Evolutionary conservation across 805 yeast genomes (phyloP).

Genomic region (Cyberlindnera mrakii): DNA sequence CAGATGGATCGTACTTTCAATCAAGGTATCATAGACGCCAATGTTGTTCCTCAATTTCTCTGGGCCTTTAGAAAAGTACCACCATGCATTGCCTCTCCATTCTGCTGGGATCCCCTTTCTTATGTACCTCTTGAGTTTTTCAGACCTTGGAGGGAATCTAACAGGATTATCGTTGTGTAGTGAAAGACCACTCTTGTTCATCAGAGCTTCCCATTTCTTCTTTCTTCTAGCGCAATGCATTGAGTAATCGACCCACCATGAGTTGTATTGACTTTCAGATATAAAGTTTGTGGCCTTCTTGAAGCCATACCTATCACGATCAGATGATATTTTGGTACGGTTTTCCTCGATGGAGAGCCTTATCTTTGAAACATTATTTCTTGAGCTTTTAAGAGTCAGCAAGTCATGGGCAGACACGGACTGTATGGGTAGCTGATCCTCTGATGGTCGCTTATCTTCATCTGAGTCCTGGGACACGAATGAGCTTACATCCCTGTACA

Average conservation of each 20-base stretch:
- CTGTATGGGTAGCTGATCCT: not conserved
- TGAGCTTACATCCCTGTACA: slow-evolving; percentile 27
- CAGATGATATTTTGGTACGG: slow-evolving; percentile 6
- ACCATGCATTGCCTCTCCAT: slow-evolving; percentile 98
- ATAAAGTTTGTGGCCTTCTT: slow-evolving; percentile 55
- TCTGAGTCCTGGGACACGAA: slow-evolving; percentile 2
- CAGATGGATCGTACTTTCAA: slow-evolving; percentile 46
- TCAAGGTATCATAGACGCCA: slow-evolving; percentile 70
- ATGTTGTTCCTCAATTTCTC: slow-evolving; percentile 61
- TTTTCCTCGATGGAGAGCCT: slow-evolving; percentile 10
- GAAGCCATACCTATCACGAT: slow-evolving; percentile 80
- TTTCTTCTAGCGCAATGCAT: slow-evolving; percentile 58
- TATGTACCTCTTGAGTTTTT: slow-evolving; percentile 71
- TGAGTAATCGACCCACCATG: slow-evolving; percentile 71
- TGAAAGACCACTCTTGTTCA: slow-evolving; percentile 63
- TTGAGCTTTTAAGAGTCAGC: slow-evolving; percentile 6
- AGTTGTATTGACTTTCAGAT: slow-evolving; percentile 51
- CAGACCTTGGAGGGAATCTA: slow-evolving; percentile 73
- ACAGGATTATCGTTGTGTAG: slow-evolving; percentile 44
- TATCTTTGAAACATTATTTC: slow-evolving; percentile 10
- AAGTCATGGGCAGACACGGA: slow-evolving; percentile 4
- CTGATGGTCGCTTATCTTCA: not conserved
- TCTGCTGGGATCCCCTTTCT: slow-evolving; percentile 94
- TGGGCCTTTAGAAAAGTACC: slow-evolving; percentile 83
- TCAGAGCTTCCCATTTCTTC: slow-evolving; percentile 66